phyloP scores from a whole-genome alignment of 768 basidiomycete genomes.

The Panus rudis region DNA sequence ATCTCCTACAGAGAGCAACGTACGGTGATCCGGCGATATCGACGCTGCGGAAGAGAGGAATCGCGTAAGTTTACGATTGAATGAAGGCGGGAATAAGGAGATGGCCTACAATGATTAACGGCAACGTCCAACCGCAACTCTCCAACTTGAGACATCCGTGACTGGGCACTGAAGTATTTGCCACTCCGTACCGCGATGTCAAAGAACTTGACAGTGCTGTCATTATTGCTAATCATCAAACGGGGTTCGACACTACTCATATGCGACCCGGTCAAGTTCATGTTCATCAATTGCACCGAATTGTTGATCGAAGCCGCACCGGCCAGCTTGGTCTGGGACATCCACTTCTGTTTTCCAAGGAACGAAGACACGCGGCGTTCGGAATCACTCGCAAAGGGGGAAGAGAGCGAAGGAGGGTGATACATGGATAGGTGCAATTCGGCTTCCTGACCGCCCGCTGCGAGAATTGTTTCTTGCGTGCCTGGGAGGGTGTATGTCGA shows the following conservation, averaged over 20 bases:
- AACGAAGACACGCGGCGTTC: slow-evolving; percentile 7
- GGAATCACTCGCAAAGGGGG: slow-evolving; percentile 2
- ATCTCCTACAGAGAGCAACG: slow-evolving; percentile 86
- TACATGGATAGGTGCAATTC: slow-evolving; percentile 63
- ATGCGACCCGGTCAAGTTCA: slow-evolving; percentile 52
- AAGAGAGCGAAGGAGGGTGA: slow-evolving; percentile 8
- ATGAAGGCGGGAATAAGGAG: neutral
- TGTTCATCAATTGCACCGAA: slow-evolving; percentile 59
- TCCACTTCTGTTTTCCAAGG: slow-evolving; percentile 36
- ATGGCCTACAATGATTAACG: slow-evolving; percentile 70
- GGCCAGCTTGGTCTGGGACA: slow-evolving; percentile 41
- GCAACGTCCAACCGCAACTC: slow-evolving; percentile 55
- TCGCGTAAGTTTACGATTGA: slow-evolving; percentile 8
- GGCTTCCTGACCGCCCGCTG: slow-evolving; percentile 68
- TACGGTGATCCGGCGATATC: slow-evolving; percentile 82
- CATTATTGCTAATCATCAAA: slow-evolving; percentile 82
- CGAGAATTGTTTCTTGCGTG: slow-evolving; percentile 53
- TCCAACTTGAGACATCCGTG: slow-evolving; percentile 34
- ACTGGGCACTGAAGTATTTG: slow-evolving; percentile 14
- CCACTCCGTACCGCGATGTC: slow-evolving; percentile 52
- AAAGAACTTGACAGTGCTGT: slow-evolving; percentile 74
- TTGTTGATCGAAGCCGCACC: slow-evolving; percentile 73
- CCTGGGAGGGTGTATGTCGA: slow-evolving; percentile 46
- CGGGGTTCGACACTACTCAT: slow-evolving; percentile 69
- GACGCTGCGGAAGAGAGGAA: slow-evolving; percentile 47